Evolutionary conservation across 2,329 filamentous ascomycete genomes (phyloP), one percentile per base, ranked within the genome.

Genomic region (Helicocarpus griseus): DNA sequence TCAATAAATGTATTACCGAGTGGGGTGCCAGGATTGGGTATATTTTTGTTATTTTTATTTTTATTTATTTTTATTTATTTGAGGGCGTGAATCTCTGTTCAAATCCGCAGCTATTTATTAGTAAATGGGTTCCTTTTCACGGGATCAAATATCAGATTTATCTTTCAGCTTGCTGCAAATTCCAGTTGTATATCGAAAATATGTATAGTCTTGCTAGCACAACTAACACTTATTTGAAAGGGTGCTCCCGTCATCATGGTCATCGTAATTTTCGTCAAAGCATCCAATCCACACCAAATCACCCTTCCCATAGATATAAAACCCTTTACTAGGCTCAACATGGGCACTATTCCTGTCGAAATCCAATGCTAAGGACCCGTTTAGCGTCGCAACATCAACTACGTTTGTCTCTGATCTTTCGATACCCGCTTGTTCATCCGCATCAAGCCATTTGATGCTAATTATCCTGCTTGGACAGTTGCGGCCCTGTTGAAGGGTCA

Each of bases 1-100:
- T 65, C 79, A 80, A 64, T 83, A 65, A 66, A n/a, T 13, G 7
- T 45, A n/a, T n/a, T n/a, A n/a, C n/a, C n/a, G n/a, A n/a, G n/a
- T n/a, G n/a, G n/a, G n/a, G n/a, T n/a, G n/a, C n/a, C n/a, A n/a
- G n/a, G n/a, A n/a, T 21, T 26, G n/a, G 26, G 26, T 21, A 22
- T 14, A 4, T 11, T 4, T 21, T 21, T 17, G 26, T 5, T 36
- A 5, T 33, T 44, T 35, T 31, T 17, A 24, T 43, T 50, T n/a
- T n/a, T n/a, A n/a, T n/a, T n/a, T n/a, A n/a, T 19, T 31, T 33
- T 47, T 35, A 4, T 19, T 19, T 33, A 31, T 47, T 21, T 19
- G 38, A 41, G 9, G 38, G 19, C n/a, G n/a, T n/a, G n/a, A n/a
- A n/a, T n/a, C n/a, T n/a, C n/a, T n/a, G n/a, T n/a, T n/a, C n/a